phyloP scores from a whole-genome alignment of 1,284 basidiomycete genomes.

The Apiotrichum gamsii region DNA sequence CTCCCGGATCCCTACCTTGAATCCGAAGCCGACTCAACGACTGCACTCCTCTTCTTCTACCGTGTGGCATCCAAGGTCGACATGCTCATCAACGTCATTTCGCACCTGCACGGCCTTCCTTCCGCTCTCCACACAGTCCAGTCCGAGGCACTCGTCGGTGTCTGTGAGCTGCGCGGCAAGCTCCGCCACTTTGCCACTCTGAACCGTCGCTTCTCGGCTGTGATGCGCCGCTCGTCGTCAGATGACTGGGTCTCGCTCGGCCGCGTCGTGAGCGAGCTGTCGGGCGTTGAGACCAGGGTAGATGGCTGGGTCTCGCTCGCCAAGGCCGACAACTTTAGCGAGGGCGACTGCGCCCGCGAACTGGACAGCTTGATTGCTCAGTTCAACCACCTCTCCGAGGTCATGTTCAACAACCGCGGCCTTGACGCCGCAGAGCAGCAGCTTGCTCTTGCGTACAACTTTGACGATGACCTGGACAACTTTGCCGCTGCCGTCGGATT shows the following conservation, averaged over 20 bases:
- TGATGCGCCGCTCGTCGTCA: constrained; percentile 69
- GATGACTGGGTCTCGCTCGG: constrained; percentile 79
- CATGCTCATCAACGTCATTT: constrained; percentile 71
- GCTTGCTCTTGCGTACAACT: constrained; percentile 67
- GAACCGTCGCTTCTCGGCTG: constrained; percentile 77
- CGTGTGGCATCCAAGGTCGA: constrained; percentile 77
- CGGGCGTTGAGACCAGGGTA: constrained; percentile 80
- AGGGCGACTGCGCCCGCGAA: constrained; percentile 84
- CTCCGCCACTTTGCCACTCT: constrained; percentile 70
- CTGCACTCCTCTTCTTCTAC: constrained; percentile 83
- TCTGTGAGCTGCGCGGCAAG: constrained; percentile 83
- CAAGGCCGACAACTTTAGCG: constrained; percentile 80
- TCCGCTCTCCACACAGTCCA: constrained; percentile 72
- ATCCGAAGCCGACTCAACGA: constrained; percentile 75
- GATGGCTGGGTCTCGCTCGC: constrained; percentile 84
- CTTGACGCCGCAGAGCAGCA: constrained; percentile 81
- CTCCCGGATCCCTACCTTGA: constrained; percentile 78
- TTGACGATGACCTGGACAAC: constrained; percentile 85
- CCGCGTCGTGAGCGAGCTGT: constrained; percentile 73
- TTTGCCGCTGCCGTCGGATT: constrained; percentile 83
- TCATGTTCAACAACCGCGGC: constrained; percentile 72
- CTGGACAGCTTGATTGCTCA: constrained; percentile 77
- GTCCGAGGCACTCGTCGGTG: constrained; percentile 72
- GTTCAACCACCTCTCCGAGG: constrained; percentile 81
- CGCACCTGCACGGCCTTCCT: constrained; percentile 71